These are phyloP conservation scores for Piper longum DNA, from an alignment of 164 flowering plant genomes.

Conservation along the genomic window DNA sequence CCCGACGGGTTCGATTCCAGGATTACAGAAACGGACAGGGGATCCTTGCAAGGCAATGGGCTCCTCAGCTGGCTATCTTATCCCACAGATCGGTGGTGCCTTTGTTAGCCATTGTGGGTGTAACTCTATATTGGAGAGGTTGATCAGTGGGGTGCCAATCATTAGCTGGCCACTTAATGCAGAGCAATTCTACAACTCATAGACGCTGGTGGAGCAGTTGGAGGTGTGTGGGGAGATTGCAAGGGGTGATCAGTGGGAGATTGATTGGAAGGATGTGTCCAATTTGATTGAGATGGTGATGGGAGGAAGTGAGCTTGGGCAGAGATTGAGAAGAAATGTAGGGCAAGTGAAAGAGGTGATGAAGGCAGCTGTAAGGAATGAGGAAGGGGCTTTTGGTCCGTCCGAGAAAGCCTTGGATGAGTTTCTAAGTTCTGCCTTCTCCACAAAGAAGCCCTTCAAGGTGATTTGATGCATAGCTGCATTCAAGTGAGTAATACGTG, in stretches of 20 bases:
- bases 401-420: neutral
- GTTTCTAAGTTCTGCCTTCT: neutral
- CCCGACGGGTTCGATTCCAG: constrained; percentile 19
- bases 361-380: neutral
- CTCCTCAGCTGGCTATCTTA: constrained; percentile 8
- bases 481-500: too few species aligned
- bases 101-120: constrained; percentile 11
- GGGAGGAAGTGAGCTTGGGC: neutral
- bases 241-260: constrained; percentile 3
- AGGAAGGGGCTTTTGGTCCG: neutral
- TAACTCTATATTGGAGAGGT: constrained; percentile 8
- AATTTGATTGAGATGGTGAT: neutral
- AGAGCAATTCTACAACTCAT: constrained; percentile 8
- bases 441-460: neutral
- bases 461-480: too few species aligned
- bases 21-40: constrained; percentile 7
- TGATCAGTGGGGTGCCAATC: constrained; percentile 11
- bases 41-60: constrained; percentile 17
- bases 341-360: neutral
- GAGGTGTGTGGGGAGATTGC: constrained; percentile 9
- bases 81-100: constrained; percentile 8
- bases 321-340: neutral
- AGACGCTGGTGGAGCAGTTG: constrained; percentile 11
- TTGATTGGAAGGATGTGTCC: neutral
- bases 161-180: constrained; percentile 10